phyloP scores from a whole-genome alignment of 2,329 filamentous ascomycete species.

The Penicillium digitatum region DNA sequence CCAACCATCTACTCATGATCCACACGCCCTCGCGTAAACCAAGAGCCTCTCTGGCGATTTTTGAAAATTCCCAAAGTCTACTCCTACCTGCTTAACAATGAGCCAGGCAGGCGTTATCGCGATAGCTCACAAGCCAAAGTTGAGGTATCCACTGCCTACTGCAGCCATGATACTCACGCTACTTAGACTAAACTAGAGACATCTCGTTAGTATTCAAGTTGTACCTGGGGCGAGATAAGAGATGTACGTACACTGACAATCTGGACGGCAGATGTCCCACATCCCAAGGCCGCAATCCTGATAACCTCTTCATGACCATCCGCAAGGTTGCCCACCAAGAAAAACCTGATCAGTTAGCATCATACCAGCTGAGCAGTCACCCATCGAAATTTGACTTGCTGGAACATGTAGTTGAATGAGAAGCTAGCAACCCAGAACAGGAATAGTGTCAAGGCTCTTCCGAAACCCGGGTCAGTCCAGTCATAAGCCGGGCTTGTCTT shows the following conservation, averaged over 20 bases:
- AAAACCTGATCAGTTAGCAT: conserved; percentile 51
- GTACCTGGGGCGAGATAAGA: neutral
- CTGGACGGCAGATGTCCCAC: conserved; percentile 68
- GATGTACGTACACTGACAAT: conserved; percentile 55
- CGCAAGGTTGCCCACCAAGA: conserved; percentile 65
- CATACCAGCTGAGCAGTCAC: neutral
- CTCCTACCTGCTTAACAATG: conserved; percentile 57
- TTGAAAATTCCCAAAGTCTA: conserved; percentile 28
- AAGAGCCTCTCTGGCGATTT: conserved; percentile 26
- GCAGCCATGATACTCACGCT: conserved; percentile 60
- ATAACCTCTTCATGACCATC: conserved; percentile 60
- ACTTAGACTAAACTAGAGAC: conserved; percentile 57
- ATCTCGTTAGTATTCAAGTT: neutral
- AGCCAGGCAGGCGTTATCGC: conserved; percentile 64
- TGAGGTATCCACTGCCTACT: conserved; percentile 65
- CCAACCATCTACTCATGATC: neutral
- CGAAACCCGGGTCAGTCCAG: conserved; percentile 62
- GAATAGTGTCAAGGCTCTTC: conserved; percentile 63
- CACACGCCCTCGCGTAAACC: conserved; percentile 6
- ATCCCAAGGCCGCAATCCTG: conserved; percentile 62
- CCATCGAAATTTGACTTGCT: conserved; percentile 44
- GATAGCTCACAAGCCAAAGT: conserved; percentile 65
- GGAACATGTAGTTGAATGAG: conserved; percentile 69
- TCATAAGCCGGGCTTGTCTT: conserved; percentile 59
- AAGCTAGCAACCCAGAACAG: conserved; percentile 65